Evolutionary conservation across 2,329 filamentous ascomycete genomes (phyloP), one percentile per base, ranked within the genome.

Genomic region (Curvularia sp.): DNA sequence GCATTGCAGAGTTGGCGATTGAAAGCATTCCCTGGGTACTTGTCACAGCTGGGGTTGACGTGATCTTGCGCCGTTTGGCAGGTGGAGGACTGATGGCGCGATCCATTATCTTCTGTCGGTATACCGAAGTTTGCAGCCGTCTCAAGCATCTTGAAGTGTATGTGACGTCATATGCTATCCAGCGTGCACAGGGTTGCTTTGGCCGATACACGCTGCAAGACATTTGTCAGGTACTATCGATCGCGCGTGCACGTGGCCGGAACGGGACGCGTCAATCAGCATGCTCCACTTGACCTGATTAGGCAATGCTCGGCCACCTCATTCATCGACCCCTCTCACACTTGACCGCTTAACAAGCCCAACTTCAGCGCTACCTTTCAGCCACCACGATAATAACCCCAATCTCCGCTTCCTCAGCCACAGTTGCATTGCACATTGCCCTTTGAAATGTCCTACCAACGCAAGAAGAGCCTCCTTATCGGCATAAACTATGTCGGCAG

Each of bases 401-500:
- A 18, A 18, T 8, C 28, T 21, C 19, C 21, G n/a, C 28, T 49
- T 21, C 15, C 38, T 36, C 15, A 39, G n/a, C 23, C 15, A 28
- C 3, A 28, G 2, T n/a, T n/a, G 8, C 9, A 1, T 21, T 43
- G 23, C 30, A 38, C 13, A 41, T 13, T 13, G 1, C 7, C 13
- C 13, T 27, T 3, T 5, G 53, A 19, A 18, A 70, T 70, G 68
- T 57, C 68, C 4, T 53, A 67, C 54, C 69, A 55, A 47, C 61
- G 71, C 34, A 76, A 74, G 56, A 84, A 84, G 67, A 80, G 80
- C 12, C 79, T 84, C 13, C 77, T 85, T 45, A 83, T 84, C 47
- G 82, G 83, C 15, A 84, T 84, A 69, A 84, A 84, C 68, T 83
- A 83, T 62, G 72, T 74, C 18, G 78, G 78, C 62, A 77, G 74